Percentiles rank a stretch among this genome's conserved stretches.
Evolutionary conservation across 1,284 basidiomycete species (phyloP).

Genomic region (Cronartium ribicola): DNA sequence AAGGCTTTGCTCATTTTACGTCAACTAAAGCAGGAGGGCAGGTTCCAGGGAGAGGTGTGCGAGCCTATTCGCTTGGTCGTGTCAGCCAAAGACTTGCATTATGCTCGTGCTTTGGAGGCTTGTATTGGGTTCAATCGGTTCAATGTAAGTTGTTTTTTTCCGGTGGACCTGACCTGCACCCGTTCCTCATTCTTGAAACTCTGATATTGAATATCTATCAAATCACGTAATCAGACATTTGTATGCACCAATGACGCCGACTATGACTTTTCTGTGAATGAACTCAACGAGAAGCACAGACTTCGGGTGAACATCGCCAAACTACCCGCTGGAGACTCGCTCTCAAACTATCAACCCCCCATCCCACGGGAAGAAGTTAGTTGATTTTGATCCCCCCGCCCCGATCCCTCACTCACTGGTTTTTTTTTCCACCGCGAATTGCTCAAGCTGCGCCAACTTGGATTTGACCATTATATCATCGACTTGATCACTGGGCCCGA

Average conservation of each 20-base stretch:
- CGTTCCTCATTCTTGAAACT: too few relatives aligned
- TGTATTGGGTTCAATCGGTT: constrained; percentile 22
- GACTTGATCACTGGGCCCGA: constrained; percentile 39
- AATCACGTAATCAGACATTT: constrained; percentile 20
- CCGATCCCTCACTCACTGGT: background rate
- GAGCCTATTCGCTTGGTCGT: constrained; percentile 32
- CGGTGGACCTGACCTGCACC: background rate
- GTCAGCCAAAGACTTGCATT: constrained; percentile 19
- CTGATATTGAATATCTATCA: background rate
- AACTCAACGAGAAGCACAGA: constrained; percentile 26
- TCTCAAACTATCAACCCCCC: constrained; percentile 23
- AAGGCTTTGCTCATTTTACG: constrained; percentile 24
- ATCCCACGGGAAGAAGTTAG: constrained; percentile 19
- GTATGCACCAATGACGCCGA: constrained; percentile 36
- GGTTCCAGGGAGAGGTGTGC: constrained; percentile 33
- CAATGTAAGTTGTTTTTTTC: constrained; percentile 21
- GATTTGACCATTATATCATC: constrained; percentile 34
- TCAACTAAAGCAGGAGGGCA: constrained; percentile 13
- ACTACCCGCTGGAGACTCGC: constrained; percentile 25
- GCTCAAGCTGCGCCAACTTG: constrained; percentile 17
- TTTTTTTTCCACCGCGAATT: background rate
- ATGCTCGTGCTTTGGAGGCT: constrained; percentile 19
- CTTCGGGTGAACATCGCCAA: constrained; percentile 34
- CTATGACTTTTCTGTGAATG: constrained; percentile 30
- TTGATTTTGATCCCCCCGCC: background rate